A percentile compares a stretch with the other conserved stretches of the same genome.
These are phyloP conservation scores for Hemileia vastatrix DNA, from an alignment of 1,284 basidiomycete genomes.

Conservation along the genomic window DNA sequence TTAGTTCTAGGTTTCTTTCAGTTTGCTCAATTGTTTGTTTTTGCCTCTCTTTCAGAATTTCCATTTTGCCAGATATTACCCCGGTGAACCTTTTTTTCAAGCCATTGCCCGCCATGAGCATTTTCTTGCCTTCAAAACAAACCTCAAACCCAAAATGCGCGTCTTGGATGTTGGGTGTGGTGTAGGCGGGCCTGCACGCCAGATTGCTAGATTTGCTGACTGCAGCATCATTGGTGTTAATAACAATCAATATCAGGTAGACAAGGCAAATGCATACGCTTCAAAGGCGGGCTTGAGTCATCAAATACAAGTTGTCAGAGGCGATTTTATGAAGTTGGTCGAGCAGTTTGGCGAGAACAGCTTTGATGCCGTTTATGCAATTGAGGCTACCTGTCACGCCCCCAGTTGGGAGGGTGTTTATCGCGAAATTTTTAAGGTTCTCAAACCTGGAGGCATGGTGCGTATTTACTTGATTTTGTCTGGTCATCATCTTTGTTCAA, in stretches of 20 bases:
- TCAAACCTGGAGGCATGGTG: conserved; percentile 92
- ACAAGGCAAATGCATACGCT: conserved; percentile 75
- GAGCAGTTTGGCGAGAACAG: conserved; percentile 87
- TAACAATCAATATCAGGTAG: conserved; percentile 94
- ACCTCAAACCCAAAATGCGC: conserved; percentile 74
- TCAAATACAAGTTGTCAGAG: conserved; percentile 72
- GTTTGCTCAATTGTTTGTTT: not conserved
- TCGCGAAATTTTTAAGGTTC: conserved; percentile 80
- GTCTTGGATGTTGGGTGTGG: conserved; percentile 98
- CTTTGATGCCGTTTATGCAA: conserved; percentile 97
- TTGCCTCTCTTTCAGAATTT: conserved; percentile 34
- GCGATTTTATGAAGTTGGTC: conserved; percentile 89
- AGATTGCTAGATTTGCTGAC: conserved; percentile 86
- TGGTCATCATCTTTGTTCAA: not conserved
- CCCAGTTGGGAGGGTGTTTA: conserved; percentile 94
- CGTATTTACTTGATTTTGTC: conserved; percentile 44
- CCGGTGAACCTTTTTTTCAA: conserved; percentile 45
- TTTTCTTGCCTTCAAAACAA: conserved; percentile 81
- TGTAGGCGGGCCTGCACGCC: conserved; percentile 90
- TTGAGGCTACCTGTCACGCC: conserved; percentile 95
- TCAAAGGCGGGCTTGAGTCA: conserved; percentile 63
- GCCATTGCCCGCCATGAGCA: conserved; percentile 88
- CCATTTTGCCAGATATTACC: conserved; percentile 45
- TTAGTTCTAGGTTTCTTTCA: not conserved
- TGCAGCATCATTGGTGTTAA: conserved; percentile 79